Conservation (phyloP, 2,329 filamentous ascomycete species). For the Aaosphaeria pasadenensis region DNA sequence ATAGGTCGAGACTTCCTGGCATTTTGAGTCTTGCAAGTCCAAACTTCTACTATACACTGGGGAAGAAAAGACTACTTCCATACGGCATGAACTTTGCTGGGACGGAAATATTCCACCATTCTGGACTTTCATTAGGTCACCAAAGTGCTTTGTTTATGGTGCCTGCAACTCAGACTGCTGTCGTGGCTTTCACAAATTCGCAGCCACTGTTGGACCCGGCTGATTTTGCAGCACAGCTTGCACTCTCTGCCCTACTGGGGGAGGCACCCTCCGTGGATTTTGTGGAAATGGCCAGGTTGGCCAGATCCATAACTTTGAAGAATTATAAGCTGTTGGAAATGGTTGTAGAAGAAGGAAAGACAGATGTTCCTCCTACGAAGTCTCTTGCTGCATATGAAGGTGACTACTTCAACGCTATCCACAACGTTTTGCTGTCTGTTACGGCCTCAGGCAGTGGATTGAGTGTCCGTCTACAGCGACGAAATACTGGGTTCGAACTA, state of each 20-base stretch:
- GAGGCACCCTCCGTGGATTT: not conserved
- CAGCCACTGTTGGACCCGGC: slow-evolving; percentile 8
- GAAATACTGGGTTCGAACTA: slow-evolving; percentile 3
- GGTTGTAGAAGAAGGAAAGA: not conserved
- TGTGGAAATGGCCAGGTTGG: not conserved
- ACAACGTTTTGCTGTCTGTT: not conserved
- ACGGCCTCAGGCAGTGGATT: not conserved
- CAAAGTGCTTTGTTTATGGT: slow-evolving; percentile 6
- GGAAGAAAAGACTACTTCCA: no score
- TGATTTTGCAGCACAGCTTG: slow-evolving; percentile 10
- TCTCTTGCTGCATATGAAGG: slow-evolving; percentile 4
- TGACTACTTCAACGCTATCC: slow-evolving; percentile 1
- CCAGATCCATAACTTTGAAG: not conserved
- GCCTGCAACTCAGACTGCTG: slow-evolving; percentile 7
- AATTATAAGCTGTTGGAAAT: not conserved
- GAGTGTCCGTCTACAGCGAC: not conserved
- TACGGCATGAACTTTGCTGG: not conserved
- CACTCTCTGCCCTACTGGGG: slow-evolving; percentile 6
- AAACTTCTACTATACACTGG: no score
- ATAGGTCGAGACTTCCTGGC: slow-evolving; percentile 8
- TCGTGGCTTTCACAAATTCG: slow-evolving; percentile 10
- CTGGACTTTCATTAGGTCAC: slow-evolving; percentile 1
- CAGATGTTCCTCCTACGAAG: slow-evolving; percentile 1
- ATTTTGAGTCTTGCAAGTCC: slow-evolving; percentile 7
- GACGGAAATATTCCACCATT: slow-evolving; percentile 9